A percentile compares a stretch with the other conserved stretches of the same genome.
Evolutionary conservation across 1,139 yeast genomes (phyloP).

Genomic region (Entelexis sorbosivorans): DNA sequence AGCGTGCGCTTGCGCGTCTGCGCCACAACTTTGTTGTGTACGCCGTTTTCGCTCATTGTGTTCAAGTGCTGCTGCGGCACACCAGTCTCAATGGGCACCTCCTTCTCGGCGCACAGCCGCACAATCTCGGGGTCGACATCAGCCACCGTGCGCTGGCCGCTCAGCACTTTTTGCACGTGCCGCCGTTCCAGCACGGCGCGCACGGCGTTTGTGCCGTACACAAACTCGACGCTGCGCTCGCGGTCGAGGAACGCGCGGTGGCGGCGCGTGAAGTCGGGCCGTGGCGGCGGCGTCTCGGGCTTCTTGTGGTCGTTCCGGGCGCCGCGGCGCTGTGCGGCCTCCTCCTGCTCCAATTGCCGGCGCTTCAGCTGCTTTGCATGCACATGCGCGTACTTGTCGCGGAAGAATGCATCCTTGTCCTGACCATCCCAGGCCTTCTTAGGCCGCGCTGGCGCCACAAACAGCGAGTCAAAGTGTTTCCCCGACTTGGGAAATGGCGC

Average conservation of each 20-base stretch:
- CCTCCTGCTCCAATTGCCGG: constrained; percentile 16
- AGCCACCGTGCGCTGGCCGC: constrained; percentile 10
- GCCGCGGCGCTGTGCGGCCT: neutral
- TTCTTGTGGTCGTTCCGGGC: neutral
- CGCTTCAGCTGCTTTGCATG: constrained; percentile 39
- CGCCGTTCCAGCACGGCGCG: constrained; percentile 53
- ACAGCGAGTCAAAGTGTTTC: constrained; percentile 34
- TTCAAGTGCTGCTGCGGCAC: constrained; percentile 50
- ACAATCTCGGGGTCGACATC: constrained; percentile 20
- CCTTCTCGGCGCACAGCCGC: constrained; percentile 28
- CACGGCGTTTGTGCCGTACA: constrained; percentile 71
- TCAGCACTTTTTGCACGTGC: constrained; percentile 35
- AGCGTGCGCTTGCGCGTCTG: constrained; percentile 17
- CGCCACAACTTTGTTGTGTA: constrained; percentile 67
- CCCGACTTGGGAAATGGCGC: constrained; percentile 19
- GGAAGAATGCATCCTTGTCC: constrained; percentile 46
- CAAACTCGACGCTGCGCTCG: constrained; percentile 49
- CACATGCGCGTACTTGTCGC: constrained; percentile 45
- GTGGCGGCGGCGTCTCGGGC: neutral
- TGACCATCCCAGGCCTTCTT: constrained; percentile 49
- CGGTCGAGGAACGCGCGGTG: constrained; percentile 7
- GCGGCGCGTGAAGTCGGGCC: constrained; percentile 15
- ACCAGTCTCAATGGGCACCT: constrained; percentile 37
- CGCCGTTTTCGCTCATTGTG: constrained; percentile 52
- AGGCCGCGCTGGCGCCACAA: constrained; percentile 32